Conservation (phyloP, 257 asterid species). For the Sherardia arvensis region DNA sequence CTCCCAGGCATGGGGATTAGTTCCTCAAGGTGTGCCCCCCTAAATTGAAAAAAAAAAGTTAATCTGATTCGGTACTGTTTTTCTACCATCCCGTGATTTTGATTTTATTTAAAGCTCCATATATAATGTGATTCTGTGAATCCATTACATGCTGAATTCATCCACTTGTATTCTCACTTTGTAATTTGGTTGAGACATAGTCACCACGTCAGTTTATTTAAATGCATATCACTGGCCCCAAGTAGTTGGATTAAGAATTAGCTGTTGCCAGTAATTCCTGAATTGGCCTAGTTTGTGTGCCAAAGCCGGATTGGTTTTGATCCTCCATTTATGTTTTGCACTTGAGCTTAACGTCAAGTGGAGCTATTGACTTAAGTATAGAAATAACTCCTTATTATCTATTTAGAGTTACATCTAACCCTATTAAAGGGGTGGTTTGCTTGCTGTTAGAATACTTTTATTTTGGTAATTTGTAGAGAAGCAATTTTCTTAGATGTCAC, state of each 20-base stretch:
- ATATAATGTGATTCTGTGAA: not conserved
- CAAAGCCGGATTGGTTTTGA: slow-evolving; percentile 1
- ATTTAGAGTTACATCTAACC: too few relatives aligned
- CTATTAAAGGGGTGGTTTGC: too few relatives aligned
- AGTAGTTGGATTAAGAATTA: not conserved
- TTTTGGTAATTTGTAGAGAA: too few relatives aligned
- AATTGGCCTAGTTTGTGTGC: too few relatives aligned
- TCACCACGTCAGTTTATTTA: too few relatives aligned
- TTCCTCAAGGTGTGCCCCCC: slow-evolving; percentile 44
- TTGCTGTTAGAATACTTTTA: too few relatives aligned
- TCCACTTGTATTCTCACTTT: too few relatives aligned
- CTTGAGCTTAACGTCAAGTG: not conserved
- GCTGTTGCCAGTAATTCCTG: too few relatives aligned
- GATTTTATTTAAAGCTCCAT: not conserved
- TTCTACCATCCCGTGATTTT: not conserved
- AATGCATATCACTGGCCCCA: not conserved
- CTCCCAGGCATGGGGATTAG: slow-evolving; percentile 48
- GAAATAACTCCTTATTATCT: too few relatives aligned
- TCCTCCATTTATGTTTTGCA: not conserved
- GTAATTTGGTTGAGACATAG: too few relatives aligned
- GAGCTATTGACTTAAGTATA: too few relatives aligned
- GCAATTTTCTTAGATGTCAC: too few relatives aligned
- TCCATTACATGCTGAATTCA: not conserved
- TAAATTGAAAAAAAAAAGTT: not conserved
- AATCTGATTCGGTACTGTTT: slow-evolving; percentile 6